Evolutionary conservation across 2,329 filamentous ascomycete species (phyloP).

Genomic region (Zymoseptoria tritici): DNA sequence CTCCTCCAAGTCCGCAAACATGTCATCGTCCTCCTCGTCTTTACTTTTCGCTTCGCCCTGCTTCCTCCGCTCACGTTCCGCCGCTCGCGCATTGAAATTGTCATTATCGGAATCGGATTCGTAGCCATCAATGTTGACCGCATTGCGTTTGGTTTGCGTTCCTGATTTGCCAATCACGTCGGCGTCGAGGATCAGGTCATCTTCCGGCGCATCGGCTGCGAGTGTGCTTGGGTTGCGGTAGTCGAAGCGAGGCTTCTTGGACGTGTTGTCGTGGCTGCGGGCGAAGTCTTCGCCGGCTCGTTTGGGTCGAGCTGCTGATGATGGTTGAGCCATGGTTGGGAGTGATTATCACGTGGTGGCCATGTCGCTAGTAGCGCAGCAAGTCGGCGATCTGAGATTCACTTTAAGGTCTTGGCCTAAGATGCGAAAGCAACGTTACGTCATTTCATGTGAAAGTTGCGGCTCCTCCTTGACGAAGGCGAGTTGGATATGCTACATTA

Average conservation of each 20-base stretch:
- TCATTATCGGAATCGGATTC: constrained; percentile 91
- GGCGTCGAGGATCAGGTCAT: constrained; percentile 72
- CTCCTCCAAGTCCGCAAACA: constrained; percentile 70
- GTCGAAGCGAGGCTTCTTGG: constrained; percentile 86
- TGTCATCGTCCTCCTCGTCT: constrained; percentile 64
- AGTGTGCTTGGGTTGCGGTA: constrained; percentile 88
- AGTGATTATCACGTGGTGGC: no score
- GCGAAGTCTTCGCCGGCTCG: constrained; percentile 75
- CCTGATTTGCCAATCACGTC: constrained; percentile 79
- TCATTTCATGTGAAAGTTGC: neutral
- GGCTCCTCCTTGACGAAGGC: neutral
- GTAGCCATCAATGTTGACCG: constrained; percentile 94
- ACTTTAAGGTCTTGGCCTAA: neutral
- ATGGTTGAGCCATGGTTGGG: neutral
- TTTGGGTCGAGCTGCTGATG: constrained; percentile 62
- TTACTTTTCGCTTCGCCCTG: constrained; percentile 36
- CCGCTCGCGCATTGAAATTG: constrained; percentile 68
- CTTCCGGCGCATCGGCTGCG: constrained; percentile 69
- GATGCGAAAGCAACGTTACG: neutral
- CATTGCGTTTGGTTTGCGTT: constrained; percentile 75
- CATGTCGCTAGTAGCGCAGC: neutral
- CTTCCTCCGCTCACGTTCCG: constrained; percentile 27
- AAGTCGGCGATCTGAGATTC: neutral
- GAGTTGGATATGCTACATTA: neutral
- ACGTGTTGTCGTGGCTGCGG: constrained; percentile 61